Base-by-base conservation (phyloP, 495 filamentous ascomycete genomes). In the Evansstolkia leycettana region DNA sequence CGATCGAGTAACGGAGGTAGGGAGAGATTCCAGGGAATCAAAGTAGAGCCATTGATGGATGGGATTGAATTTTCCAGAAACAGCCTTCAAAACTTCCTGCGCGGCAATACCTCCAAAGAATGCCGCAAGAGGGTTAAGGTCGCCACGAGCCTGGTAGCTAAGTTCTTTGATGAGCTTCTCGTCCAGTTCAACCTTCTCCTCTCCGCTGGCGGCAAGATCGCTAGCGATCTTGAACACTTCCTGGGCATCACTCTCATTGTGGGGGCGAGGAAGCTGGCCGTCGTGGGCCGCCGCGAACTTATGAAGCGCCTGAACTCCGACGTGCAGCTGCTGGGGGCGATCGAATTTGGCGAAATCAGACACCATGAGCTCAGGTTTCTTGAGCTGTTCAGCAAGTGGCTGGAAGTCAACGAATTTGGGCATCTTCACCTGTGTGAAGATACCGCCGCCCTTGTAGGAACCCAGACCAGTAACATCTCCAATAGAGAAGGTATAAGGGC, bases 281-380 rank as follows among this genome's bases (percentile, higher is more conserved):
- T 57, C 55, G 33, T 89, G 75, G 10, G 65, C 60, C 50, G 82
- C 74, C 0, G 66, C 72, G 51, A 94, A 99, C 17, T 76, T 72
- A 54, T 94, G 84, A 17, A 99, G 68, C 17, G 88, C 88, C 58
- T 99, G 89, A 48, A 96, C 78, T 36, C 88, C 92, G 40, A 90
- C 59, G 48, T 99, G 92, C 15, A 99, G 71, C 55, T 95, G 86
- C 41, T 77, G 73, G 0, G 92, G 88, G 26, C 92, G 76, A 51
- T 96, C 90, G 37, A 94, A 93, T 52, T 99, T 99, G 58, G 92
- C 92, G 47, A 83, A 95, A 54, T 99, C 92, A 12, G 92, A 94
- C 16, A 93, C 72, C 40, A 99, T 60, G 38, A 89, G 70, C 37
- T 94, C 89, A 7, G 92, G 92, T 36, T 84, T 81, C 53, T 81